A percentile compares a stretch with the other conserved stretches of the same genome.
Evolutionary conservation across 169 alveolate genomes (phyloP).

Genomic region (Eimeria necatrix): DNA sequence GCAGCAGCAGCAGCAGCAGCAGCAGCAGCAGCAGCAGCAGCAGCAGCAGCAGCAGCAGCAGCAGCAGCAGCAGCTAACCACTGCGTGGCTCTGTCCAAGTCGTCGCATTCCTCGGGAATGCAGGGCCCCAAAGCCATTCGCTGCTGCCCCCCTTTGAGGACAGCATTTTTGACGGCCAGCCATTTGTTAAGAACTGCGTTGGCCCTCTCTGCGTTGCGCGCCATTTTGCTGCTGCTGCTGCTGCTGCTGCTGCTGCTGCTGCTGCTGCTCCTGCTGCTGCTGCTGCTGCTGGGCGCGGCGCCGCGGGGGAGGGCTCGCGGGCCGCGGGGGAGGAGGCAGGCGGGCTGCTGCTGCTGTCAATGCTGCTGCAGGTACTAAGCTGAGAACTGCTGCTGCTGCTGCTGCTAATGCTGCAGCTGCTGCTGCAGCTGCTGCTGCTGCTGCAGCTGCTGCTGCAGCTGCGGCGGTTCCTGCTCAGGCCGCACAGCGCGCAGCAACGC

Average conservation of each 20-base stretch:
- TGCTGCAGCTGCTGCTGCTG: conserved; percentile 9
- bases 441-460: conserved; percentile 1
- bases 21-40: not conserved
- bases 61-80: not conserved
- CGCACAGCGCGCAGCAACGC: not conserved
- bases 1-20: not conserved
- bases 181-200: not conserved
- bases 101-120: not conserved
- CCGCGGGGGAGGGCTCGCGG: too few species aligned
- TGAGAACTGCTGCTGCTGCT: conserved; percentile 3
- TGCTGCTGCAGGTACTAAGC: not conserved
- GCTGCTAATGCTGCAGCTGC: not conserved
- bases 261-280: not conserved
- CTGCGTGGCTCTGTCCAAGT: not conserved
- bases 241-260: conserved; percentile 25
- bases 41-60: conserved; percentile 3
- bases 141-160: not conserved
- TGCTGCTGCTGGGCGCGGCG: not conserved
- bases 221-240: too few species aligned
- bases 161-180: not conserved
- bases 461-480: not conserved
- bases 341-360: too few species aligned
- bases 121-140: not conserved
- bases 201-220: too few species aligned
- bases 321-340: too few species aligned